Evolutionary conservation across 148 eudicot genomes (phyloP).

Genomic region (Vaccinium darrowii): DNA sequence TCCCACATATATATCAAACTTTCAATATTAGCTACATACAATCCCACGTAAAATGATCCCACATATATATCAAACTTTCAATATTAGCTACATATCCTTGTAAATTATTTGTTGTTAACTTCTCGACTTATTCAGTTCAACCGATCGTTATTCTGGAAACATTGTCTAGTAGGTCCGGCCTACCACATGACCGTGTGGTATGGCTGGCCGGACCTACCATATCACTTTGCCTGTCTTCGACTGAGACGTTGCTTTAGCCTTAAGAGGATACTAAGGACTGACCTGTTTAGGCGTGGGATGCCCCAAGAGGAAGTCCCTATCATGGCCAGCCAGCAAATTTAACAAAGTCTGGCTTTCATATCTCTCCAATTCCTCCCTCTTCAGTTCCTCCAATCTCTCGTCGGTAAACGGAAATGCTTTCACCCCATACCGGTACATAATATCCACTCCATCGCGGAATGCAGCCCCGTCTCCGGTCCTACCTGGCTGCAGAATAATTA

Average conservation of each 20-base stretch:
- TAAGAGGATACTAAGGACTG: background rate
- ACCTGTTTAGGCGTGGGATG: constrained; percentile 47
- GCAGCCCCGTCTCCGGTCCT: constrained; percentile 13
- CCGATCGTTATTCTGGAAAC: background rate
- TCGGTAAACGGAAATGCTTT: constrained; percentile 57
- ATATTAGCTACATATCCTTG: background rate
- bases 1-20: background rate
- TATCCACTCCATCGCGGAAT: constrained; percentile 51
- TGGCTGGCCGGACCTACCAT: background rate
- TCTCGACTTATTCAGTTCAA: background rate
- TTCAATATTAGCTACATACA: background rate
- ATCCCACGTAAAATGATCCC: too few relatives aligned
- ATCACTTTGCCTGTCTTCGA: background rate
- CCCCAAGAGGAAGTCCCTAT: constrained; percentile 51
- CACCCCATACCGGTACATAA: constrained; percentile 53
- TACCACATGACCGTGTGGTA: background rate
- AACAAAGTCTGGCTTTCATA: constrained; percentile 53
- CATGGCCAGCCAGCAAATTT: constrained; percentile 41
- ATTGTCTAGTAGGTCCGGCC: background rate
- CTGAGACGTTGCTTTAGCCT: background rate
- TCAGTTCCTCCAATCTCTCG: constrained; percentile 50
- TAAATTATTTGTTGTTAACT: background rate
- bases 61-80: background rate
- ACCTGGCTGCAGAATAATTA: constrained; percentile 51
- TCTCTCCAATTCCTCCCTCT: constrained; percentile 41